phyloP scores from a whole-genome alignment of 23 red algal species.

The Gracilaria gracilis region DNA sequence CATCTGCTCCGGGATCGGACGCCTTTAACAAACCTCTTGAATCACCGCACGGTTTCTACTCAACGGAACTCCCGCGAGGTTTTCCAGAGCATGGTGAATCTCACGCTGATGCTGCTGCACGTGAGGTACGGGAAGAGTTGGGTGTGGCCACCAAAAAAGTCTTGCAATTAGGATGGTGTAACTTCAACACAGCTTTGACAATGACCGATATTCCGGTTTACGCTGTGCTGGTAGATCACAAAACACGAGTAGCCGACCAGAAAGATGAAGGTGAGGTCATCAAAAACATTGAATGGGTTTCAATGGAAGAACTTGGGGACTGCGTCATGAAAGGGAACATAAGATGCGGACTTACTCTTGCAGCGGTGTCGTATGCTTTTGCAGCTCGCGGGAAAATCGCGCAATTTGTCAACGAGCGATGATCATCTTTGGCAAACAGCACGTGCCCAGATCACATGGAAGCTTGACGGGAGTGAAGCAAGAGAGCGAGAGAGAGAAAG shows the following conservation, averaged over 20 bases:
- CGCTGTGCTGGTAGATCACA: slow-evolving; percentile 39
- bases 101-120: slow-evolving; percentile 46
- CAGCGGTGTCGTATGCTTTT: slow-evolving; percentile 55
- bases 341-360: slow-evolving; percentile 59
- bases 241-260: neutral
- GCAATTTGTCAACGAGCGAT: slow-evolving; percentile 36
- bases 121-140: slow-evolving; percentile 64
- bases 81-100: slow-evolving; percentile 64
- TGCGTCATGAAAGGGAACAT: slow-evolving; percentile 32
- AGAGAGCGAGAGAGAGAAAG: too few species aligned
- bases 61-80: slow-evolving; percentile 61
- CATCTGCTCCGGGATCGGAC: slow-evolving; percentile 12
- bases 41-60: slow-evolving; percentile 52
- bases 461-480: too few species aligned
- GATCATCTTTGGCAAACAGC: neutral
- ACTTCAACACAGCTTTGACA: slow-evolving; percentile 62
- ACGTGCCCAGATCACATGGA: neutral
- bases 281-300: slow-evolving; percentile 35
- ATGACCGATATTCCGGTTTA: slow-evolving; percentile 72
- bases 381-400: slow-evolving; percentile 33
- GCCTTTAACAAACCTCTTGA: slow-evolving; percentile 35
- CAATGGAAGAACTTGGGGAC: slow-evolving; percentile 46
- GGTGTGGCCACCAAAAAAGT: slow-evolving; percentile 44
- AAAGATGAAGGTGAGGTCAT: slow-evolving; percentile 59
- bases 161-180: slow-evolving; percentile 59